These are phyloP conservation scores for Claviceps quebecensis DNA, from an alignment of 2,329 filamentous ascomycete genomes.

Conservation along the genomic window DNA sequence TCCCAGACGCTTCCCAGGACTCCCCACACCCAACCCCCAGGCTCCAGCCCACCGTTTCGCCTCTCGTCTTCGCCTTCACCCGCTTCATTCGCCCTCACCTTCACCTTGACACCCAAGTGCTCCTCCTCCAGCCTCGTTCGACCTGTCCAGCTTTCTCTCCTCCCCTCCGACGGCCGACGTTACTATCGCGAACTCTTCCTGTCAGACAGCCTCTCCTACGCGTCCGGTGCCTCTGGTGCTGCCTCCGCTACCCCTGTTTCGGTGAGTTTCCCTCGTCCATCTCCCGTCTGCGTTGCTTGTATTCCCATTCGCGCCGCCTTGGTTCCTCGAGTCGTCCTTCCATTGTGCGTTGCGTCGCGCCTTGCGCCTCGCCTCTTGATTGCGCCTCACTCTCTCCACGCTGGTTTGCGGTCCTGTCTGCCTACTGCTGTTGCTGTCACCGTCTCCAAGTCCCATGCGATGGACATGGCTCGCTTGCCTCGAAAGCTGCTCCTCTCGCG, in stretches of 20 bases:
- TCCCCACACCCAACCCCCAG: background rate
- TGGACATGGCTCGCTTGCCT: slow-evolving; percentile 2
- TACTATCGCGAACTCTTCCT: background rate
- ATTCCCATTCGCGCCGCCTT: slow-evolving; percentile 2
- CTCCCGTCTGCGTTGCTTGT: slow-evolving; percentile 1
- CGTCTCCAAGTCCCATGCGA: background rate
- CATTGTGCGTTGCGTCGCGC: background rate
- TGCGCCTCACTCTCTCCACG: background rate
- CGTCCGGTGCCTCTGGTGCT: background rate
- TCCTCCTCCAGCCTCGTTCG: background rate
- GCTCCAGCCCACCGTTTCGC: background rate
- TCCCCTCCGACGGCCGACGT: background rate
- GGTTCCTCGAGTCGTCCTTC: slow-evolving; percentile 3
- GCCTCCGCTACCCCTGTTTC: background rate
- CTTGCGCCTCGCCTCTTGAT: slow-evolving; percentile 1
- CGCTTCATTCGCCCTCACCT: background rate
- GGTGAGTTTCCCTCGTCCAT: slow-evolving; percentile 2
- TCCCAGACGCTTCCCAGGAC: background rate
- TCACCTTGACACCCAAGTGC: slow-evolving; percentile 2
- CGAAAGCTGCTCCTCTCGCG: slow-evolving; percentile 3
- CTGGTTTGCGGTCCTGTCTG: slow-evolving; percentile 1
- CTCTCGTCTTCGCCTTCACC: background rate
- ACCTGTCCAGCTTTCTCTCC: slow-evolving; percentile 2
- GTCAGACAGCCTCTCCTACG: background rate
- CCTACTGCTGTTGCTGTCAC: slow-evolving; percentile 1